A percentile compares a stretch with the other conserved stretches of the same genome.
phyloP scores from a whole-genome alignment of 176 grass and related monocot genomes.

The sorghum (Sorghum bicolor) region Sorghum_bicolor_NCBIv3 NC_012878.2:10601001-10601500 shows the following conservation, averaged over 20 bases:
- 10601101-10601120: slow-evolving; percentile 55
- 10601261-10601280: slow-evolving; percentile 50
- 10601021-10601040: slow-evolving; percentile 55
- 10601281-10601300: slow-evolving; percentile 39
- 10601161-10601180: slow-evolving; percentile 65
- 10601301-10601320: slow-evolving; percentile 46
- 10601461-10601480: background rate
- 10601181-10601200: slow-evolving; percentile 25
- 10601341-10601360: slow-evolving; percentile 46
- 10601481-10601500: too few relatives aligned
- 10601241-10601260: slow-evolving; percentile 64
- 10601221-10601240: slow-evolving; percentile 73
- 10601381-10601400: background rate
- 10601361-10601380: slow-evolving; percentile 67
- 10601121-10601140: slow-evolving; percentile 61
- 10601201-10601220: slow-evolving; percentile 63
- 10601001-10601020: slow-evolving; percentile 80
- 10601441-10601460: too few relatives aligned
- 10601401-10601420: background rate
- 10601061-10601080: slow-evolving; percentile 51
- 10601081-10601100: slow-evolving; percentile 46
- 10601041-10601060: slow-evolving; percentile 39
- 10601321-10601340: slow-evolving; percentile 84
- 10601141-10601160: slow-evolving; percentile 82
- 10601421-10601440: background rate